Evolutionary conservation across 2,329 filamentous ascomycete species (phyloP).

Genomic region (Fusarium subglutinans): DNA sequence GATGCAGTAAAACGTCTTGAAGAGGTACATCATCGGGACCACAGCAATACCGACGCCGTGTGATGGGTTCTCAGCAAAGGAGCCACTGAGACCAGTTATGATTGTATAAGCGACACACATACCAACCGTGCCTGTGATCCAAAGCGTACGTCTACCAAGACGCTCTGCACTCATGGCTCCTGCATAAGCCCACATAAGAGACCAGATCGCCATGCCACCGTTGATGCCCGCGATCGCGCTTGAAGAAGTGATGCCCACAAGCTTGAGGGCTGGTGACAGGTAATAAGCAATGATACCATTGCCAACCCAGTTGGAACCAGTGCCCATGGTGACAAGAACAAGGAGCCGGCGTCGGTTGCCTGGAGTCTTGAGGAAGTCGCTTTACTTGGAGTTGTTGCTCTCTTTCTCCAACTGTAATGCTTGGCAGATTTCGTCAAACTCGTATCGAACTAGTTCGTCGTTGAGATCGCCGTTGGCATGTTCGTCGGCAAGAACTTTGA

Average conservation of each 20-base stretch:
- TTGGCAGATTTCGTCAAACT: constrained; percentile 70
- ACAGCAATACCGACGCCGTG: constrained; percentile 19
- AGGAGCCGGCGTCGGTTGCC: constrained; percentile 71
- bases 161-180: constrained; percentile 25
- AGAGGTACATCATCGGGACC: constrained; percentile 28
- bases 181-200: constrained; percentile 13
- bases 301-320: constrained; percentile 72
- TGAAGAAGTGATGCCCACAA: constrained; percentile 18
- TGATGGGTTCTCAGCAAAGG: constrained; percentile 15
- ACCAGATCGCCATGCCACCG: constrained; percentile 32
- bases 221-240: constrained; percentile 25
- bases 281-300: constrained; percentile 73
- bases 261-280: constrained; percentile 60
- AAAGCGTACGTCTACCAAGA: constrained; percentile 21
- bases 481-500: constrained; percentile 67
- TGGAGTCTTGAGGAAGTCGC: constrained; percentile 67
- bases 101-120: constrained; percentile 20
- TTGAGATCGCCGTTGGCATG: constrained; percentile 68
- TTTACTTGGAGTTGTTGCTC: constrained; percentile 59
- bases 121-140: constrained; percentile 15
- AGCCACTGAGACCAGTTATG: constrained; percentile 3
- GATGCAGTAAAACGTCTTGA: constrained; percentile 36
- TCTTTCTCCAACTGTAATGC: constrained; percentile 66
- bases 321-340: constrained; percentile 68
- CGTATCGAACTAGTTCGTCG: constrained; percentile 68